A percentile compares a stretch with the other conserved stretches of the same genome.
These are phyloP conservation scores for Erucastrum elatum DNA, from an alignment of 345 rosid species.

Conservation along the genomic window DNA sequence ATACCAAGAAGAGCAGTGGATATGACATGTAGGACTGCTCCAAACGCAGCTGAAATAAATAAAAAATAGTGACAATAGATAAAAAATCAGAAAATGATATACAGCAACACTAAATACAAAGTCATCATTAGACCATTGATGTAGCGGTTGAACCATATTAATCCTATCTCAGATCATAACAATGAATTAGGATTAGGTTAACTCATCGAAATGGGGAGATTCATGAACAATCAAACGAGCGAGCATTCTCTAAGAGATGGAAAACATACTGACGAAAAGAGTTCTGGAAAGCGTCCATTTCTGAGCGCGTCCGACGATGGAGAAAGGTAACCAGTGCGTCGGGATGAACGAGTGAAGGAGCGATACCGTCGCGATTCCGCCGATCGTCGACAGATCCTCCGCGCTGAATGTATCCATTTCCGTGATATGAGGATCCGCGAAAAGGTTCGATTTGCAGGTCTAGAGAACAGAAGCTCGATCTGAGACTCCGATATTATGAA, in stretches of 20 bases:
- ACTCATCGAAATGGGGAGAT: background rate
- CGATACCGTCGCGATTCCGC: conserved; percentile 97
- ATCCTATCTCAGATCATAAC: background rate
- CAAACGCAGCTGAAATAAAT: conserved; percentile 83
- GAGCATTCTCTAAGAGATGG: conserved; percentile 48
- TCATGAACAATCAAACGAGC: conserved; percentile 40
- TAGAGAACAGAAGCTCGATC: background rate
- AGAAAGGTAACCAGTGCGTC: conserved; percentile 98
- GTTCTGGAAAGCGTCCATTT: conserved; percentile 98
- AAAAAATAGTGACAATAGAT: conserved; percentile 43
- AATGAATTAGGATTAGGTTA: background rate
- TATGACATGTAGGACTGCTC: conserved; percentile 91
- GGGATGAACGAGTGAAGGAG: conserved; percentile 96
- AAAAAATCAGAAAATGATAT: conserved; percentile 38
- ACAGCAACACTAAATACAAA: background rate
- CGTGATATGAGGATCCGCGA: background rate
- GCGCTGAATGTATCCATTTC: conserved; percentile 66
- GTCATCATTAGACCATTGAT: background rate
- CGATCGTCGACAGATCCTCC: conserved; percentile 93
- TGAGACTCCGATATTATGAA: background rate
- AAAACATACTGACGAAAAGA: conserved; percentile 85
- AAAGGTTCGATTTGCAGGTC: background rate
- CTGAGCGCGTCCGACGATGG: conserved; percentile 98
- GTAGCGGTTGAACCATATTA: background rate
- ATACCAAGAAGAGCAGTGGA: conserved; percentile 96